Evolutionary conservation across 2,329 filamentous ascomycete species (phyloP).

Genomic region (Ceratocystis ficicola): DNA sequence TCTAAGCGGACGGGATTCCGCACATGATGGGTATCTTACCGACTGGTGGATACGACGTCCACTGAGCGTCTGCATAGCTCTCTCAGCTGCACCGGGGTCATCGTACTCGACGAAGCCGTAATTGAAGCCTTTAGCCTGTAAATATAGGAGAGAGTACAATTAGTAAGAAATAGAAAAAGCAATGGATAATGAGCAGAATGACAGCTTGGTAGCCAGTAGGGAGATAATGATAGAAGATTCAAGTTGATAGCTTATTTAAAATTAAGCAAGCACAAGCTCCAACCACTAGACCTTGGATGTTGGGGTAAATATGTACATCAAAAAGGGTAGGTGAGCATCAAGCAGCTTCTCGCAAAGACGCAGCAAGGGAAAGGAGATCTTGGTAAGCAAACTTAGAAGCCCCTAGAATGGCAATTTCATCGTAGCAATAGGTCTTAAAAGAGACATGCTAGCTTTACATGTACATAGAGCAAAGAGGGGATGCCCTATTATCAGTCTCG

Average conservation of each 20-base stretch:
- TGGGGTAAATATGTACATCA: neutral
- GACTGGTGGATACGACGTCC: constrained; percentile 90
- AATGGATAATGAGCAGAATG: constrained; percentile 3
- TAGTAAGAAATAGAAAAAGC: constrained; percentile 19
- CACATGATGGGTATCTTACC: constrained; percentile 41
- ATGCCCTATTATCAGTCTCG: neutral
- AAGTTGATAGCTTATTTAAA: neutral
- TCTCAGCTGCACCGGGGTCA: constrained; percentile 88
- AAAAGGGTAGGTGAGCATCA: neutral
- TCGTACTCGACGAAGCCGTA: constrained; percentile 99
- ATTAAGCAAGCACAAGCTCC: neutral
- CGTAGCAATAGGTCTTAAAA: neutral
- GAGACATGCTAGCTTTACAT: neutral
- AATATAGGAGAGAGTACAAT: constrained; percentile 25
- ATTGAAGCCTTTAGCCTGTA: constrained; percentile 88
- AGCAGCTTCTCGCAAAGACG: neutral
- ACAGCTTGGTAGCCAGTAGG: neutral
- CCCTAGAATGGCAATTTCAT: neutral
- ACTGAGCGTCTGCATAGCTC: constrained; percentile 94
- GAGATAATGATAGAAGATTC: neutral
- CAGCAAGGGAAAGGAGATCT: neutral
- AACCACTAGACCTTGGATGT: neutral
- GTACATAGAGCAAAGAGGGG: neutral
- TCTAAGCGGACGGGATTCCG: neutral
- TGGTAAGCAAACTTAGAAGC: neutral